phyloP scores from a whole-genome alignment of 495 filamentous ascomycete species.

The Trypethelium eluteriae region DNA sequence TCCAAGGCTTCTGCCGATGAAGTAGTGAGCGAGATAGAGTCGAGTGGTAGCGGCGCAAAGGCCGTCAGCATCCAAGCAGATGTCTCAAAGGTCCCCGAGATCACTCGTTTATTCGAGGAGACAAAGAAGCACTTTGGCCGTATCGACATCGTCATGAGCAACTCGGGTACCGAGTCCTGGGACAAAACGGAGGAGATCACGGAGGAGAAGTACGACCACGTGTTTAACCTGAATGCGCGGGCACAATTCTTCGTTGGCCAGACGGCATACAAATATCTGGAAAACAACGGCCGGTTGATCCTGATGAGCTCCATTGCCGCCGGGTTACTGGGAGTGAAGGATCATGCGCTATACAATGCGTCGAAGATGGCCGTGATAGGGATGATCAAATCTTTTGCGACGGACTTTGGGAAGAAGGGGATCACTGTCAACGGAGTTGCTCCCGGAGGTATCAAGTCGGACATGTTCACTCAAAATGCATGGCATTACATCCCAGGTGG shows the following conservation, averaged over 20 bases:
- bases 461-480: slow-evolving; percentile 61
- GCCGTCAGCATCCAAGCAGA: slow-evolving; percentile 63
- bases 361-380: slow-evolving; percentile 72
- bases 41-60: slow-evolving; percentile 51
- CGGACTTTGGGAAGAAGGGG: slow-evolving; percentile 62
- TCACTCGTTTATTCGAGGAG: slow-evolving; percentile 54
- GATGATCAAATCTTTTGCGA: slow-evolving; percentile 66
- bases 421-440: slow-evolving; percentile 74
- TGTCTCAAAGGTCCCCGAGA: slow-evolving; percentile 58
- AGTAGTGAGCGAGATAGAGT: slow-evolving; percentile 54
- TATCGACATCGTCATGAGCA: slow-evolving; percentile 69
- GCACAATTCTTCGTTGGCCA: slow-evolving; percentile 81
- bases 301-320: slow-evolving; percentile 53
- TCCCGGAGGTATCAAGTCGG: slow-evolving; percentile 69
- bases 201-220: slow-evolving; percentile 64
- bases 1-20: slow-evolving; percentile 54
- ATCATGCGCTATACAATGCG: slow-evolving; percentile 69
- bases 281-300: slow-evolving; percentile 60
- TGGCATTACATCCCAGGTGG: slow-evolving; percentile 53
- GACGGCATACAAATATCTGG: slow-evolving; percentile 62
- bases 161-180: slow-evolving; percentile 58
- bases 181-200: slow-evolving; percentile 61
- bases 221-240: slow-evolving; percentile 68
- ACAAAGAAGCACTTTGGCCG: slow-evolving; percentile 59
- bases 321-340: slow-evolving; percentile 51